These are phyloP conservation scores for Lactifluus piperatus DNA, from an alignment of 768 basidiomycete species.

Conservation along the genomic window DNA sequence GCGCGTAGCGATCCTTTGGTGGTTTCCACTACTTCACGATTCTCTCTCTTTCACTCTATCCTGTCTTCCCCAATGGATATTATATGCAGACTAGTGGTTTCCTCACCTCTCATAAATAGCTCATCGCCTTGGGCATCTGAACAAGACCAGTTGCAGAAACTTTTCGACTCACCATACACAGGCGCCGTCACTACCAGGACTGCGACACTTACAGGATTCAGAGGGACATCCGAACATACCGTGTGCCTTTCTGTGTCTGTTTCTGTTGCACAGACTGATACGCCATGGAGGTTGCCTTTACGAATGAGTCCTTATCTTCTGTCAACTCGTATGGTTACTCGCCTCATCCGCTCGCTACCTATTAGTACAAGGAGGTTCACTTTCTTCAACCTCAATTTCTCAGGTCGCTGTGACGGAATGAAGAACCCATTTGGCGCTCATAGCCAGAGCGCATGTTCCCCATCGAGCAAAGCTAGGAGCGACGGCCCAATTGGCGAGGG, in stretches of 20 bases:
- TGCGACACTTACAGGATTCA: slow-evolving; percentile 58
- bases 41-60: neutral
- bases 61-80: slow-evolving; percentile 38
- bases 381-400: no score
- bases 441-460: no score
- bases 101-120: slow-evolving; percentile 65
- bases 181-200: slow-evolving; percentile 81
- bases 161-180: slow-evolving; percentile 60
- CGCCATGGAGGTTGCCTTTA: slow-evolving; percentile 48
- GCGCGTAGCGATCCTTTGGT: neutral
- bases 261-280: neutral
- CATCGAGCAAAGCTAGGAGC: no score
- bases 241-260: slow-evolving; percentile 31
- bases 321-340: slow-evolving; percentile 86
- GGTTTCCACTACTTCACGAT: neutral
- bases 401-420: no score
- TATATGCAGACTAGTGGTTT: slow-evolving; percentile 46
- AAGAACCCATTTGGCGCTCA: no score
- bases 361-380: no score
- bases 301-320: slow-evolving; percentile 43
- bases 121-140: slow-evolving; percentile 80
- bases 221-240: slow-evolving; percentile 53
- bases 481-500: no score
- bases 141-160: slow-evolving; percentile 47
- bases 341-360: slow-evolving; percentile 58